Conservation (phyloP, 345 rosid genomes). For the Boechera retrofracta region DNA sequence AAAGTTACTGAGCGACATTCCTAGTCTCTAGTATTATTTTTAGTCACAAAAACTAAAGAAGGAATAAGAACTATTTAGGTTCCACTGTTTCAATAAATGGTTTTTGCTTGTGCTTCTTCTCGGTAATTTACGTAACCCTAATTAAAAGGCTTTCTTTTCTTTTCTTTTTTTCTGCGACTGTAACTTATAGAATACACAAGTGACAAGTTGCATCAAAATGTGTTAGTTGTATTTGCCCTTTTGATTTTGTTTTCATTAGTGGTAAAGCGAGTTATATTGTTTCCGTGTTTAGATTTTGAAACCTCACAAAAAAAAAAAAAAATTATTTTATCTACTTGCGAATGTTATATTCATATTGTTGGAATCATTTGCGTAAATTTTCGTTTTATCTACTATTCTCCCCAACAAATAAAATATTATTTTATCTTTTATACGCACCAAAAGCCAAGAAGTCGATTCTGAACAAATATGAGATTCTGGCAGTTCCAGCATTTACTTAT, state of each 20-base stretch:
- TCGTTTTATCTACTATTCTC: neutral
- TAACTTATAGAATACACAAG: conserved; percentile 28
- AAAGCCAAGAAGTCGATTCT: neutral
- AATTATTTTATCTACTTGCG: neutral
- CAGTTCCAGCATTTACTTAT: conserved; percentile 14
- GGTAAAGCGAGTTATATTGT: conserved; percentile 33
- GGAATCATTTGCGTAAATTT: neutral
- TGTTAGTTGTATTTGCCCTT: conserved; percentile 12
- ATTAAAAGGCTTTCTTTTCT: neutral
- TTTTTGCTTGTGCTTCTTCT: neutral
- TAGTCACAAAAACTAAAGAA: neutral
- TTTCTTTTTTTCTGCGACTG: neutral
- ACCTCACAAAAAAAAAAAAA: neutral
- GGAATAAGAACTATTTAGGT: no score
- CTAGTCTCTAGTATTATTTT: neutral
- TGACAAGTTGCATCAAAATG: conserved; percentile 38
- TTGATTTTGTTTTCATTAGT: conserved; percentile 27
- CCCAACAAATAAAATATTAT: neutral
- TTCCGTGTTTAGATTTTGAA: conserved; percentile 20
- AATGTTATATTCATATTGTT: neutral
- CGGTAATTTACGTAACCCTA: conserved; percentile 8
- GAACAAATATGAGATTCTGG: neutral
- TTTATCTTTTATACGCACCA: neutral
- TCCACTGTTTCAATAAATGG: neutral
- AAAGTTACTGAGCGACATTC: no score